Evolutionary conservation across 345 rosid genomes (phyloP).

Genomic region (Salix exigua): DNA sequence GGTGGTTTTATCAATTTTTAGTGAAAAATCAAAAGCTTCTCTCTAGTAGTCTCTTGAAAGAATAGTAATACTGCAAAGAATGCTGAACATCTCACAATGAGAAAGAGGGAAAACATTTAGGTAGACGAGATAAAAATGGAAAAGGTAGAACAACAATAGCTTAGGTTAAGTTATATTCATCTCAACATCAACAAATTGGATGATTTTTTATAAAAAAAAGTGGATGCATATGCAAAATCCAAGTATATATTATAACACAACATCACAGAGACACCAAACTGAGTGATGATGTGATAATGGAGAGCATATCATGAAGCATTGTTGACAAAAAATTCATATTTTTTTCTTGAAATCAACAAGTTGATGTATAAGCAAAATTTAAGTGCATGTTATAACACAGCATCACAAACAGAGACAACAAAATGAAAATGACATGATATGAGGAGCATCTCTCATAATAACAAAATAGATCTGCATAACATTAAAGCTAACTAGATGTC

Average conservation of each 20-base stretch:
- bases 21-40: neutral
- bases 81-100: neutral
- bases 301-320: no score
- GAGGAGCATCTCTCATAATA: neutral
- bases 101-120: neutral
- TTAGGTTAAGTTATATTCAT: neutral
- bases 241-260: neutral
- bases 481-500: neutral
- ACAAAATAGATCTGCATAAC: neutral
- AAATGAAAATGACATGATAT: neutral
- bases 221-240: neutral
- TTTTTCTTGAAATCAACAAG: neutral
- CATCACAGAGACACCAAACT: no score
- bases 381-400: no score
- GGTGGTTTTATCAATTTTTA: neutral
- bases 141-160: neutral
- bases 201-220: neutral
- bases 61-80: neutral
- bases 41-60: neutral
- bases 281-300: no score
- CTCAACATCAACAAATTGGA: no score
- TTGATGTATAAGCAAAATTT: neutral
- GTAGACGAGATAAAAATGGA: neutral
- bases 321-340: neutral
- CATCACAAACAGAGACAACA: neutral